These are phyloP conservation scores for Vairimorpha necatrix DNA, from an alignment of 371 early-diverging fungal genomes.

Conservation along the genomic window DNA sequence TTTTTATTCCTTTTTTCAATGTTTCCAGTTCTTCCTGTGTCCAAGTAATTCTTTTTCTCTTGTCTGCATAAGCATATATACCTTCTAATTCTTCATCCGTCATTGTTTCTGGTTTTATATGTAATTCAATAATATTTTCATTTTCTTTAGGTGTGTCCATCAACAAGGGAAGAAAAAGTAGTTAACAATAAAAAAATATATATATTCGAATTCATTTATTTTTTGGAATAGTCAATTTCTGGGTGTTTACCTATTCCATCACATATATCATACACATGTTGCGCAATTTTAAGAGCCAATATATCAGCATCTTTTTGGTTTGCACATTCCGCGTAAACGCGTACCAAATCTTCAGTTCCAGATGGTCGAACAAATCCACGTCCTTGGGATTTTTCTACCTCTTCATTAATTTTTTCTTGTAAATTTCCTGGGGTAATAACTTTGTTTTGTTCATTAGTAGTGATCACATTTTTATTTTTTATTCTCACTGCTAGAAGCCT, in stretches of 20 bases:
- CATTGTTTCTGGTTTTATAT: too few species aligned
- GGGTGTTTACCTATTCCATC: conserved; percentile 52
- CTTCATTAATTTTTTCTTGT: conserved; percentile 75
- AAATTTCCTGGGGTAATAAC: conserved; percentile 77
- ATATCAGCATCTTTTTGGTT: conserved; percentile 34
- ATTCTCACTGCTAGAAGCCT: conserved; percentile 72
- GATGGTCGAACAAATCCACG: conserved; percentile 71
- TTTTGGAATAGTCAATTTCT: conserved; percentile 47
- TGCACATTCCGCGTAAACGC: conserved; percentile 76
- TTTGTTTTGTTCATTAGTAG: conserved; percentile 80
- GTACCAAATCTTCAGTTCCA: conserved; percentile 97
- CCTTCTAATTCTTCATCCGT: too few species aligned
- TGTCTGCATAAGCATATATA: too few species aligned
- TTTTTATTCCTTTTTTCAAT: too few species aligned
- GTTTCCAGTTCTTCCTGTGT: too few species aligned
- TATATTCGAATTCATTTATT: background rate
- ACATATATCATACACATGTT: conserved; percentile 54
- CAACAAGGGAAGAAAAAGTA: too few species aligned
- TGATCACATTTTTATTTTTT: conserved; percentile 70
- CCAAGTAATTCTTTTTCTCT: too few species aligned
- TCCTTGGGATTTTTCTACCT: conserved; percentile 68
- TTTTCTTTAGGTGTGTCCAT: too few species aligned
- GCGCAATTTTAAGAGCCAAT: conserved; percentile 42
- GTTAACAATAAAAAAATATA: background rate
- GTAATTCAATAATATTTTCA: too few species aligned